A percentile compares a stretch with the other conserved stretches of the same genome.
These are phyloP conservation scores for Candida jianshihensis DNA, from an alignment of 805 yeast species.

Conservation along the genomic window DNA sequence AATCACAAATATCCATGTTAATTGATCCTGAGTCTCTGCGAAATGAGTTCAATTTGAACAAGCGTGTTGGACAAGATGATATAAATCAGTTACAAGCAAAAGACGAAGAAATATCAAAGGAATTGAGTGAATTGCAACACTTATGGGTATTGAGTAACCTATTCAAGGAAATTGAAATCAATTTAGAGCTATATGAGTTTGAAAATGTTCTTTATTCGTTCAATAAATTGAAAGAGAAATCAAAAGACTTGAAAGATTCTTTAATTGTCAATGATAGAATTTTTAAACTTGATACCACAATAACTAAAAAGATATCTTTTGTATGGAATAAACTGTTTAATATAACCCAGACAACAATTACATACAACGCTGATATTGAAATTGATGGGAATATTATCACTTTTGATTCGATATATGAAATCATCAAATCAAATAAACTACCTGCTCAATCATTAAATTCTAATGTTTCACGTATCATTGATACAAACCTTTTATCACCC, in stretches of 20 bases:
- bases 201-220: constrained; percentile 18
- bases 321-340: constrained; percentile 13
- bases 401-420: constrained; percentile 9
- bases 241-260: constrained; percentile 2
- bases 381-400: constrained; percentile 11
- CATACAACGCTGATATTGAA: constrained; percentile 13
- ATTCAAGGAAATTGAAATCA: constrained; percentile 19
- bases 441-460: constrained; percentile 3
- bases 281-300: neutral
- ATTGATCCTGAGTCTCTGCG: constrained; percentile 5
- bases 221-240: constrained; percentile 11
- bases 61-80: constrained; percentile 6
- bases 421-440: constrained; percentile 6
- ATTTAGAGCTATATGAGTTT: constrained; percentile 18
- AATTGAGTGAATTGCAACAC: constrained; percentile 15
- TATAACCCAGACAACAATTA: constrained; percentile 3
- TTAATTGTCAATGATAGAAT: neutral
- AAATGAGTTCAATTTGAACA: constrained; percentile 5
- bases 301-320: neutral
- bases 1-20: constrained; percentile 1
- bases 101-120: constrained; percentile 12
- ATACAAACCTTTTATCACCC: constrained; percentile 7
- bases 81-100: constrained; percentile 14
- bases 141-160: constrained; percentile 19
- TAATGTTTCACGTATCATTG: constrained; percentile 13